These are phyloP conservation scores for Epichloe glyceriae DNA, from an alignment of 2,329 filamentous ascomycete species.

Conservation along the genomic window DNA sequence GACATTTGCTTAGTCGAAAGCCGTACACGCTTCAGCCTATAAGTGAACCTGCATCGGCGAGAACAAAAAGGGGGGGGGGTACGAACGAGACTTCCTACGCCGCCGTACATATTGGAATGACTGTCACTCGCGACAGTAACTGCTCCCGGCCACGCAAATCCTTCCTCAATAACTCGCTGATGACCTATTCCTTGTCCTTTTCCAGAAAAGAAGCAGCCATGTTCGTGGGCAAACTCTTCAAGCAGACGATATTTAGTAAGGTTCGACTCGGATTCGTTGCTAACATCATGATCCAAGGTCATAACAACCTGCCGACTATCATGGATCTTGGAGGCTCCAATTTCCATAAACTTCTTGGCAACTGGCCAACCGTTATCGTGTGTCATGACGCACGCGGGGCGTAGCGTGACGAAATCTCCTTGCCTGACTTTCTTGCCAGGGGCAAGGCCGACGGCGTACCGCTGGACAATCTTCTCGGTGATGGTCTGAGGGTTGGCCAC, in stretches of 20 bases:
- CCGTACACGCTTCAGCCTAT: too few relatives aligned
- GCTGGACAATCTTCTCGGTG: constrained; percentile 86
- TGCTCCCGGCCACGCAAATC: constrained; percentile 75
- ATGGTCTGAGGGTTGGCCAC: constrained; percentile 24
- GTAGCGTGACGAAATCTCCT: constrained; percentile 75
- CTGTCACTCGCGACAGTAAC: constrained; percentile 66
- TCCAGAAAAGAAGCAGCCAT: constrained; percentile 61
- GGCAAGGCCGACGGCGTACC: constrained; percentile 62
- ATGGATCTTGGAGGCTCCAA: constrained; percentile 61
- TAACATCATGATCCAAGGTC: constrained; percentile 79
- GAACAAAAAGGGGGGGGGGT: background rate
- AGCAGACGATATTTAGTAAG: constrained; percentile 74
- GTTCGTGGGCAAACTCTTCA: constrained; percentile 64
- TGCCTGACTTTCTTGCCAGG: constrained; percentile 60
- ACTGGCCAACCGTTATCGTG: constrained; percentile 78
- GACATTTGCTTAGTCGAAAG: constrained; percentile 17
- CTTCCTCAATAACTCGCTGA: constrained; percentile 61
- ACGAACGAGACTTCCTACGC: constrained; percentile 51
- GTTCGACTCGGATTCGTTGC: constrained; percentile 68
- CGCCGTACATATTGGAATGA: constrained; percentile 77
- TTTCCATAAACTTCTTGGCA: constrained; percentile 61
- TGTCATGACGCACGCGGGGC: constrained; percentile 66
- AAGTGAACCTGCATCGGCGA: too few relatives aligned
- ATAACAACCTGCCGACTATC: constrained; percentile 65
- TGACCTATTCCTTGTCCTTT: constrained; percentile 77